Conservation (phyloP, 1,284 basidiomycete species). For the Melanopsichium pennsylvanicum region DNA sequence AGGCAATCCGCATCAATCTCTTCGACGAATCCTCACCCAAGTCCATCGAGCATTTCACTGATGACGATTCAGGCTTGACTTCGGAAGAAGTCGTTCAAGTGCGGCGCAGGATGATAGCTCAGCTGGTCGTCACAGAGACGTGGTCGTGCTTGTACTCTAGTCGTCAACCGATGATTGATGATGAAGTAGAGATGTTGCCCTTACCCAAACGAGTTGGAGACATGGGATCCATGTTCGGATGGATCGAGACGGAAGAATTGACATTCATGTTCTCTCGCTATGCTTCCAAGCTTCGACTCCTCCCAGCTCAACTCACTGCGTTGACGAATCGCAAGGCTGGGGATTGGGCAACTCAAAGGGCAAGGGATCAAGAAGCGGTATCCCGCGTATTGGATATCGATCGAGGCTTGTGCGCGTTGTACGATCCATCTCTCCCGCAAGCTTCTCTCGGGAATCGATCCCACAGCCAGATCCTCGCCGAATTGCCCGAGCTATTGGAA, state of each 20-base stretch:
- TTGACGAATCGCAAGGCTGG: constrained; percentile 14
- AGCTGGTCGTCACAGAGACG: constrained; percentile 15
- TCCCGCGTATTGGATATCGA: constrained; percentile 18
- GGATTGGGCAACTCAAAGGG: constrained; percentile 20
- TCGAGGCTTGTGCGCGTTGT: constrained; percentile 12
- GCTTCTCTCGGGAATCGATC: neutral
- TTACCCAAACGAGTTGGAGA: neutral
- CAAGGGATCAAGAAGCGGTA: constrained; percentile 25
- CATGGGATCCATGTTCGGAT: no score
- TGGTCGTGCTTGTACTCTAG: constrained; percentile 28
- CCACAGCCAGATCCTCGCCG: constrained; percentile 8
- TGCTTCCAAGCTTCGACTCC: constrained; percentile 6
- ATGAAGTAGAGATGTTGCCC: constrained; percentile 15
- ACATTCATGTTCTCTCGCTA: constrained; percentile 4
- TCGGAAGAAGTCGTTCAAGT: constrained; percentile 16
- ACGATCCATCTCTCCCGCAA: constrained; percentile 7
- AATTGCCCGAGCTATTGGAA: constrained; percentile 13
- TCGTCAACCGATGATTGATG: constrained; percentile 30
- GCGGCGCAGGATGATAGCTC: constrained; percentile 13
- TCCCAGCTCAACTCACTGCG: constrained; percentile 9
- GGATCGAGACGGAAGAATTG: constrained; percentile 4
- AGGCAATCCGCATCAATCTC: constrained; percentile 20
- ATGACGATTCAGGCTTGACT: constrained; percentile 8
- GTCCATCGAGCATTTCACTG: neutral
- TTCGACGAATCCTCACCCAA: constrained; percentile 21